Conservation (phyloP, 2,329 filamentous ascomycete genomes). For the Mycocentrospora acerina region DNA sequence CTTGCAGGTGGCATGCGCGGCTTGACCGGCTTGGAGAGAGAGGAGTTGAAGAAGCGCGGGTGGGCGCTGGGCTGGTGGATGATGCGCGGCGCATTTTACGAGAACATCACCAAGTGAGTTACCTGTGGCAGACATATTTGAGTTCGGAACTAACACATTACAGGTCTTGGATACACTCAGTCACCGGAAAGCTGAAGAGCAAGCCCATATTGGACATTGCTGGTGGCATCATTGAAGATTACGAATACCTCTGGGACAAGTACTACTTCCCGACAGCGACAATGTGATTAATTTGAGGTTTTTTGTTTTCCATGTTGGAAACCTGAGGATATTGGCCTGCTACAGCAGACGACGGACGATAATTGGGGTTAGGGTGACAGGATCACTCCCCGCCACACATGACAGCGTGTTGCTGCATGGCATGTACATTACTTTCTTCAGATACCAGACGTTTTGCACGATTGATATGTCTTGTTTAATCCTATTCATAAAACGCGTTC, state of each 20-base stretch:
- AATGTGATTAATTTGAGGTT: slow-evolving; percentile 35
- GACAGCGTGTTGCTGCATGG: neutral
- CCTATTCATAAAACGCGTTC: neutral
- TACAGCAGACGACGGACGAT: no score
- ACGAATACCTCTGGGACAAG: slow-evolving; percentile 97
- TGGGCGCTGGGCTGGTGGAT: slow-evolving; percentile 95
- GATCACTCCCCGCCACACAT: no score
- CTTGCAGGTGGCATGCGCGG: slow-evolving; percentile 72
- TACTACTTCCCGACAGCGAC: slow-evolving; percentile 83
- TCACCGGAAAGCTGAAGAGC: slow-evolving; percentile 69
- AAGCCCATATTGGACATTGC: slow-evolving; percentile 79
- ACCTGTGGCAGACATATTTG: neutral
- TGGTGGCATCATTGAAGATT: slow-evolving; percentile 87
- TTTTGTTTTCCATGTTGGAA: slow-evolving; percentile 1
- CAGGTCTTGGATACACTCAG: slow-evolving; percentile 64
- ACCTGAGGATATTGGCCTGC: no score
- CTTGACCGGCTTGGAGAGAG: slow-evolving; percentile 80
- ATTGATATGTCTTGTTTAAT: slow-evolving; percentile 3
- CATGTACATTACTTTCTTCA: slow-evolving; percentile 15
- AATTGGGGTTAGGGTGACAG: neutral
- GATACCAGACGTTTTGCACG: slow-evolving; percentile 21
- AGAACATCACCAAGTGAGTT: slow-evolving; percentile 73
- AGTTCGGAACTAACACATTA: slow-evolving; percentile 16
- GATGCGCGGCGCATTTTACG: slow-evolving; percentile 96
- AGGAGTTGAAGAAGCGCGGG: slow-evolving; percentile 83